Evolutionary conservation across 139 green algal species (phyloP).

Genomic region (Zygnema cylindricum): DNA sequence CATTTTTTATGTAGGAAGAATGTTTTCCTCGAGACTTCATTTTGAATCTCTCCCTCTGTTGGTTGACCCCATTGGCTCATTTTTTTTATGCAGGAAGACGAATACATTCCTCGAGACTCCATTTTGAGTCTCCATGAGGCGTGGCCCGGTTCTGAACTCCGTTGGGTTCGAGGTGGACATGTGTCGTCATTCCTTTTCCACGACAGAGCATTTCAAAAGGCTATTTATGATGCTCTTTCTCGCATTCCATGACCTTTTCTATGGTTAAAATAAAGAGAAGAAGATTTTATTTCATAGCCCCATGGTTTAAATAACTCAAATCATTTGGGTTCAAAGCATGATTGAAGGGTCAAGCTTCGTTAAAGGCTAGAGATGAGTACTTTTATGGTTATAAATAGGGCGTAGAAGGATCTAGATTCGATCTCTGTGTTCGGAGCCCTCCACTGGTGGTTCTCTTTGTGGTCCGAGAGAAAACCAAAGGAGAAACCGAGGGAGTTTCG

Average conservation of each 20-base stretch:
- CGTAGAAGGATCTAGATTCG: no score
- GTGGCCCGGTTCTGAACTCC: constrained; percentile 52
- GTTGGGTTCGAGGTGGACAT: constrained; percentile 57
- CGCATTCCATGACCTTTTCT: constrained; percentile 34
- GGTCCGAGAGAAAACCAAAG: no score
- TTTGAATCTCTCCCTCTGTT: not conserved
- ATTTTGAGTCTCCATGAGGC: constrained; percentile 52
- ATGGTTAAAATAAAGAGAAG: no score
- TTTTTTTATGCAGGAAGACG: constrained; percentile 48
- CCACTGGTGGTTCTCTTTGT: no score
- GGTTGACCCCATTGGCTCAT: not conserved
- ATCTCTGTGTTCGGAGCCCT: no score
- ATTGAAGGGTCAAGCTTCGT: no score
- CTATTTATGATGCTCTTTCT: constrained; percentile 49
- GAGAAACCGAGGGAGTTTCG: no score
- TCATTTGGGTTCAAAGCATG: no score
- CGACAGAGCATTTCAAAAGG: constrained; percentile 25
- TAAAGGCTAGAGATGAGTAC: no score
- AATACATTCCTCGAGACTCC: constrained; percentile 53
- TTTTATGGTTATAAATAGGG: no score
- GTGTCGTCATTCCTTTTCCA: constrained; percentile 62
- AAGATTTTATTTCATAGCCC: no score
- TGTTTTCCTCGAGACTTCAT: not conserved
- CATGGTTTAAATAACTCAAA: no score
- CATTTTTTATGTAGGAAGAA: not conserved